phyloP scores from a whole-genome alignment of 257 asterid species.

The Solanum medicagineum region DNA sequence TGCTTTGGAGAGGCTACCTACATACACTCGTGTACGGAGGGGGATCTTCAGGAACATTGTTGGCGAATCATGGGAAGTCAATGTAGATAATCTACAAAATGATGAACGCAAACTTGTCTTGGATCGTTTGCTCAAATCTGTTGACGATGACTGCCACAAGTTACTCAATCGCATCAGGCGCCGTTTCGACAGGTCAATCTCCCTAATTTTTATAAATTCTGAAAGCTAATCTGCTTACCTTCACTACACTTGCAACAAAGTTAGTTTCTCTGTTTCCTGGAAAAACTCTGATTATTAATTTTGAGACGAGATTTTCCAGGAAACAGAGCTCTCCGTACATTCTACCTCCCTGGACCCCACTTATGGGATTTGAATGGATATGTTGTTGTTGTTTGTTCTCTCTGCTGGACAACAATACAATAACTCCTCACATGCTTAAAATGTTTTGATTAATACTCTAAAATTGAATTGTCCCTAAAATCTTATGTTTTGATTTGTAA shows the following conservation, averaged over 20 bases:
- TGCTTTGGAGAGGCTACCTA: conserved; percentile 91
- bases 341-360: too few species aligned
- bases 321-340: too few species aligned
- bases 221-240: neutral
- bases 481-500: neutral
- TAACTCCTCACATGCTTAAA: neutral
- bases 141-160: conserved; percentile 77
- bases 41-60: conserved; percentile 67
- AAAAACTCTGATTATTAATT: neutral
- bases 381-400: neutral
- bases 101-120: conserved; percentile 51
- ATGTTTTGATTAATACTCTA: neutral
- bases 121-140: conserved; percentile 61
- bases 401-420: neutral
- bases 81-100: conserved; percentile 45
- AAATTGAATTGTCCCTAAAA: neutral
- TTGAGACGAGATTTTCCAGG: neutral
- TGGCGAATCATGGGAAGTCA: conserved; percentile 67
- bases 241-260: neutral
- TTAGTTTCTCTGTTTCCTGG: neutral
- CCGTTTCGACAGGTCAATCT: conserved; percentile 55
- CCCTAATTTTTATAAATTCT: neutral
- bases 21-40: conserved; percentile 66
- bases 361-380: too few species aligned
- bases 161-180: conserved; percentile 71